Conservation (phyloP, 208 protist genomes). For the Leishmania turanica region DNA sequence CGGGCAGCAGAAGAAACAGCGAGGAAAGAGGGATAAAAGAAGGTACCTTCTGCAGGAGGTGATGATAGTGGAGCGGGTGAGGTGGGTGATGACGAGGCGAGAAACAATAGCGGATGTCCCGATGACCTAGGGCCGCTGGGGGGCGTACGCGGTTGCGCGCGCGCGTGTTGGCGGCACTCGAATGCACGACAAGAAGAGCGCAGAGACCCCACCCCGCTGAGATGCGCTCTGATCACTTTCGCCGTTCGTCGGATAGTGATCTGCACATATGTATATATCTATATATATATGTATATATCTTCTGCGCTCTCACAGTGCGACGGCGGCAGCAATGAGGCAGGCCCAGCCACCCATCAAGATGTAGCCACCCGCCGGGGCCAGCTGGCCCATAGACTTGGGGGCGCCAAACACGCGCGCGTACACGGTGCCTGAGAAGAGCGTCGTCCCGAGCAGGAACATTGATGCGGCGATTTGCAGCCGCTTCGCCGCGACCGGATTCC, state of each 20-base stretch:
- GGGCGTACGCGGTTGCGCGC: not conserved
- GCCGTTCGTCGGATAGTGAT: not conserved
- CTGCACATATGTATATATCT: too few relatives aligned
- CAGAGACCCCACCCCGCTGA: not conserved
- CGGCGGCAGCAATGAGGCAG: constrained; percentile 26
- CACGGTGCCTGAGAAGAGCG: constrained; percentile 50
- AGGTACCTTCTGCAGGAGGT: not conserved
- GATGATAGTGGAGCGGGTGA: not conserved
- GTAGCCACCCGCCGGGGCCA: constrained; percentile 44
- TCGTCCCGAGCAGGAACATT: constrained; percentile 38
- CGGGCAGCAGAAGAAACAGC: not conserved
- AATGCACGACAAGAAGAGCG: not conserved
- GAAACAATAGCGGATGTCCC: not conserved
- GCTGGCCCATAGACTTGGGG: constrained; percentile 22
- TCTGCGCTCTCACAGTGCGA: constrained; percentile 18
- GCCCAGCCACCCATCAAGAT: constrained; percentile 53
- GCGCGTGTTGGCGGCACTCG: not conserved
- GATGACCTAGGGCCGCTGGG: not conserved
- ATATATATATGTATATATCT: not conserved
- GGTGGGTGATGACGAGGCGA: not conserved
- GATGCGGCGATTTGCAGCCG: constrained; percentile 23
- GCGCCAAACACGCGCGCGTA: constrained; percentile 43
- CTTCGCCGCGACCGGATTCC: constrained; percentile 19
- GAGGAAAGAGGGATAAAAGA: not conserved
- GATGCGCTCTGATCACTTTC: not conserved